Percentiles rank a stretch among this genome's conserved stretches.
phyloP scores from a whole-genome alignment of 768 basidiomycete species.

The Cubamyces lactineus region DNA sequence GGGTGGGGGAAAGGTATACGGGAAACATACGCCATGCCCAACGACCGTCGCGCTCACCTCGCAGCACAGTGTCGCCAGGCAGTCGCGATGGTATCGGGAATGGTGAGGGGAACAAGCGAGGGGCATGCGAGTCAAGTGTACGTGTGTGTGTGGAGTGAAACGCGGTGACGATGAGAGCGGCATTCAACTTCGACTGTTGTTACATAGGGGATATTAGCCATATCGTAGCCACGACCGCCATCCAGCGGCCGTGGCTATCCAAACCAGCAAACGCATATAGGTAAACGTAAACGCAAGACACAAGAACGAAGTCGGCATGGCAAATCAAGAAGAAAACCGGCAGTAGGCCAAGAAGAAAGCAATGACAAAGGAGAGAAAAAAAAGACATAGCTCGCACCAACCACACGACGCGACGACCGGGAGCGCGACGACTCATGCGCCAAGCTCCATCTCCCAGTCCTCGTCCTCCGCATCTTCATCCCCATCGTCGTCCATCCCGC shows the following conservation, averaged over 20 bases:
- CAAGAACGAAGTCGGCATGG: slow-evolving; percentile 5
- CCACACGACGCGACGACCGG: not conserved
- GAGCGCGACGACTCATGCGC: not conserved
- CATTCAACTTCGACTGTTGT: slow-evolving; percentile 12
- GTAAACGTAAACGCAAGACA: slow-evolving; percentile 16
- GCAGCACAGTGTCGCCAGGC: too few relatives aligned
- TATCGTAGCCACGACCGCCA: slow-evolving; percentile 11
- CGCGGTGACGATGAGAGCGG: not conserved
- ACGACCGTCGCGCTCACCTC: too few relatives aligned
- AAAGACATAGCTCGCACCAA: slow-evolving; percentile 14
- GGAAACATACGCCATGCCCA: too few relatives aligned
- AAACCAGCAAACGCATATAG: slow-evolving; percentile 10
- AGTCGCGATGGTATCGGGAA: too few relatives aligned
- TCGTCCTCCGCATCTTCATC: slow-evolving; percentile 7
- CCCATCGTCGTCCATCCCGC: not conserved
- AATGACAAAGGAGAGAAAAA: not conserved
- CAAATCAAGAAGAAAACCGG: slow-evolving; percentile 4
- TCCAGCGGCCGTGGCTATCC: slow-evolving; percentile 1
- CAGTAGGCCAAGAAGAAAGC: not conserved
- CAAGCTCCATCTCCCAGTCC: slow-evolving; percentile 26
- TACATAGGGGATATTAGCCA: slow-evolving; percentile 16
- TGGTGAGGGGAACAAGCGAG: too few relatives aligned
- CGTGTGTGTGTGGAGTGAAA: not conserved
- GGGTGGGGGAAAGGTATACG: too few relatives aligned
- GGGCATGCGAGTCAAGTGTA: too few relatives aligned